These are phyloP conservation scores for Argentina anserina DNA, from an alignment of 306 rosid species.

Conservation along the genomic window DNA sequence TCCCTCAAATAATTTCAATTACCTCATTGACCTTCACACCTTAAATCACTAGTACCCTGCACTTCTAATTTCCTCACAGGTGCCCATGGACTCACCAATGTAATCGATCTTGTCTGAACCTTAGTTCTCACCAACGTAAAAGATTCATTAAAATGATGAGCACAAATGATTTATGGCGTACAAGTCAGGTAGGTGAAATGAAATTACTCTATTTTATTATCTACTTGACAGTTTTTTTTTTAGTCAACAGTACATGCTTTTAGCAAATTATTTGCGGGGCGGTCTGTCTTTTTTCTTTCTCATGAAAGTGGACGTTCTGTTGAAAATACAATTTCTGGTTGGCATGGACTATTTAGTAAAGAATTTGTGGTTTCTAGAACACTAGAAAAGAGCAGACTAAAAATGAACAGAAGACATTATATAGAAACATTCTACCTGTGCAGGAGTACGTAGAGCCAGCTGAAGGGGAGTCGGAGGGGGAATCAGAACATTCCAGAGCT, in stretches of 20 bases:
- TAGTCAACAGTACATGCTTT: not conserved
- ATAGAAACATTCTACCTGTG: not conserved
- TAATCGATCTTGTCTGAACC: not conserved
- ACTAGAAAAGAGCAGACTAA: not conserved
- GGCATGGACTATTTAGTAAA: not conserved
- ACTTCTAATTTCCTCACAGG: not conserved
- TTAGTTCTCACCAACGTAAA: too few relatives aligned
- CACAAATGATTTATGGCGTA: not conserved
- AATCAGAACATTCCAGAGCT: conserved; percentile 75
- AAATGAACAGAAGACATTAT: conserved; percentile 5
- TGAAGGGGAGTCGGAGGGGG: conserved; percentile 65
- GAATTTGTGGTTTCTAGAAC: not conserved
- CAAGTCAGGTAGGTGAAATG: not conserved
- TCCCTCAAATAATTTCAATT: not conserved
- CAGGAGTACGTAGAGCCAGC: conserved; percentile 48
- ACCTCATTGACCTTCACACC: not conserved
- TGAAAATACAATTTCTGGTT: too few relatives aligned
- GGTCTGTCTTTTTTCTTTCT: not conserved
- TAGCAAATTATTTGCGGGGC: not conserved
- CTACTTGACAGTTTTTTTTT: not conserved
- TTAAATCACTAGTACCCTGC: not conserved
- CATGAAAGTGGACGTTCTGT: not conserved
- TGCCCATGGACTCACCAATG: not conserved
- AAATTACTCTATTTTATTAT: not conserved
- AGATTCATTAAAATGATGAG: too few relatives aligned